Conservation (phyloP, 192 early-diverging fungal genomes). For the Backusella morwellensis region DNA sequence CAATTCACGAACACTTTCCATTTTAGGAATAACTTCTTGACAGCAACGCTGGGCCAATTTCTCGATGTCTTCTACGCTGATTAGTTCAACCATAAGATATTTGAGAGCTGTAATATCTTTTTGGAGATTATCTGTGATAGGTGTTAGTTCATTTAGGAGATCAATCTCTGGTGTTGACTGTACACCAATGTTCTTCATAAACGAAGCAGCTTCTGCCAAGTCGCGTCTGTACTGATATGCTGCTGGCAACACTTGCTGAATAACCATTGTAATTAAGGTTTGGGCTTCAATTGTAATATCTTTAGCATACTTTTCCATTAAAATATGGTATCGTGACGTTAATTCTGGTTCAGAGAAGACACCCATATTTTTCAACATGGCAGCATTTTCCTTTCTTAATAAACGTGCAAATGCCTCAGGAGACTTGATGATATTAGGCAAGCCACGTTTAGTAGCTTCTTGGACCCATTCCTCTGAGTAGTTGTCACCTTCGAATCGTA, state of each 20-base stretch:
- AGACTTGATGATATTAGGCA: slow-evolving; percentile 92
- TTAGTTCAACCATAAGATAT: slow-evolving; percentile 54
- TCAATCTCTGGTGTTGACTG: slow-evolving; percentile 65
- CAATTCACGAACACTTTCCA: slow-evolving; percentile 66
- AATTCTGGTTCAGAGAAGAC: slow-evolving; percentile 89
- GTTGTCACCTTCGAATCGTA: slow-evolving; percentile 97
- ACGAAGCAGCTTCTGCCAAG: slow-evolving; percentile 75
- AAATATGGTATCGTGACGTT: slow-evolving; percentile 90
- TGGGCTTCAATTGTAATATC: slow-evolving; percentile 91
- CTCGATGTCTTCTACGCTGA: slow-evolving; percentile 54
- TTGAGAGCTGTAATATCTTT: slow-evolving; percentile 52
- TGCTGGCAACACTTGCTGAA: slow-evolving; percentile 85
- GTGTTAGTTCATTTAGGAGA: slow-evolving; percentile 64
- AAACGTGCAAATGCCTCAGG: slow-evolving; percentile 89
- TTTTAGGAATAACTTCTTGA: slow-evolving; percentile 63
- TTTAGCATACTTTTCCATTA: slow-evolving; percentile 97
- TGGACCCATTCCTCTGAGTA: slow-evolving; percentile 92
- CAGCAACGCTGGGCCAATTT: slow-evolving; percentile 64
- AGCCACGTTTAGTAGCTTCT: slow-evolving; percentile 91
- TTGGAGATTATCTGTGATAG: slow-evolving; percentile 56
- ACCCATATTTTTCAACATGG: slow-evolving; percentile 76
- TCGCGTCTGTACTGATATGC: slow-evolving; percentile 89
- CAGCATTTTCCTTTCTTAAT: slow-evolving; percentile 63
- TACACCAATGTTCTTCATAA: slow-evolving; percentile 61
- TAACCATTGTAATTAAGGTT: slow-evolving; percentile 80